Percentiles rank a stretch among this genome's conserved stretches.
These are phyloP conservation scores for Fusarium subglutinans DNA, from an alignment of 2,329 filamentous ascomycete species.

Conservation along the genomic window DNA sequence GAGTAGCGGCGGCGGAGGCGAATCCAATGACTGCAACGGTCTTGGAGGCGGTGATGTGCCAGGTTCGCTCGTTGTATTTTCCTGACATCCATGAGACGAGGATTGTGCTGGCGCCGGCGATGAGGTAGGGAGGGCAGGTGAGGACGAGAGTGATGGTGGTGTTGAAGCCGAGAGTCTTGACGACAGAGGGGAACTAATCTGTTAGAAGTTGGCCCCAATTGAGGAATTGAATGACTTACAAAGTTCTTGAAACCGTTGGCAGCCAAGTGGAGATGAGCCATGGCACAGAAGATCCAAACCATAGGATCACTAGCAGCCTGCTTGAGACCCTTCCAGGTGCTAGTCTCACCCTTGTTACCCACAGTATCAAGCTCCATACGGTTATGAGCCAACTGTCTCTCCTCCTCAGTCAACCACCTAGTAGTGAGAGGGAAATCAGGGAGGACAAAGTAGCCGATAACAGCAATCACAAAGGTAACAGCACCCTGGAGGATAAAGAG, in stretches of 20 bases:
- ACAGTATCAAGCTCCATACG: constrained; percentile 58
- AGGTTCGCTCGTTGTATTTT: constrained; percentile 57
- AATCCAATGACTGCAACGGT: constrained; percentile 48
- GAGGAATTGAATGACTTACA: not conserved
- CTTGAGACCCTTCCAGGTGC: constrained; percentile 53
- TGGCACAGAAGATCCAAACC: constrained; percentile 59
- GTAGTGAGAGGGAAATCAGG: constrained; percentile 55
- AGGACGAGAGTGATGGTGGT: constrained; percentile 46
- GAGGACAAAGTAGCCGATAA: constrained; percentile 43
- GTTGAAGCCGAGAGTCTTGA: constrained; percentile 44
- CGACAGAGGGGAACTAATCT: constrained; percentile 37
- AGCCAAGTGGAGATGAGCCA: constrained; percentile 60
- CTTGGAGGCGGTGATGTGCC: constrained; percentile 58
- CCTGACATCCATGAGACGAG: constrained; percentile 52
- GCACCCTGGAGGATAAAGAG: constrained; percentile 75
- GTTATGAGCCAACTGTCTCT: constrained; percentile 52
- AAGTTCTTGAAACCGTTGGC: constrained; percentile 57
- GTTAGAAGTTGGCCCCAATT: fast-evolving
- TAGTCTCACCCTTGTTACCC: constrained; percentile 52
- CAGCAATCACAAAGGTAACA: constrained; percentile 45
- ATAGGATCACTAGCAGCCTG: constrained; percentile 57
- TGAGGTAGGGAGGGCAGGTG: constrained; percentile 55
- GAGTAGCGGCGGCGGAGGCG: constrained; percentile 38
- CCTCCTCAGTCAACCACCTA: constrained; percentile 54
- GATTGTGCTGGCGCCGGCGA: constrained; percentile 46